These are phyloP conservation scores for Rhizopogon rudus DNA, from an alignment of 768 basidiomycete genomes.

Conservation along the genomic window DNA sequence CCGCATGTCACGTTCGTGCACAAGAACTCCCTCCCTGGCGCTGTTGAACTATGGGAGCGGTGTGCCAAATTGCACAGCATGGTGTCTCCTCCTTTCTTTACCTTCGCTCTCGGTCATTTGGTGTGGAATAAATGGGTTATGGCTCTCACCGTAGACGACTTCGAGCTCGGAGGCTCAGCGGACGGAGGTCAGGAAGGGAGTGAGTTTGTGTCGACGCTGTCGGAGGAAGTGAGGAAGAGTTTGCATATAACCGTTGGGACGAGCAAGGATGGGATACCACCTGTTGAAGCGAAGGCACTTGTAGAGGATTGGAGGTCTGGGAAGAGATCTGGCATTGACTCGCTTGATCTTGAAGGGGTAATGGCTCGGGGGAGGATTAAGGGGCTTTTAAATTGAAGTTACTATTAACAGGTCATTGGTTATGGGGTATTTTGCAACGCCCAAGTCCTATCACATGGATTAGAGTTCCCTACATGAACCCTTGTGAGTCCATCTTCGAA, in stretches of 20 bases:
- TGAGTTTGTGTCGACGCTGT: slow-evolving; percentile 44
- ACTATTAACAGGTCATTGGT: no score
- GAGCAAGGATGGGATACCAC: slow-evolving; percentile 36
- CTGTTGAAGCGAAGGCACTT: slow-evolving; percentile 68
- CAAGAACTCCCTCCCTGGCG: slow-evolving; percentile 36
- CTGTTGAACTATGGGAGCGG: slow-evolving; percentile 39
- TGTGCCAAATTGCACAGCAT: slow-evolving; percentile 13
- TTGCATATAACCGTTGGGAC: slow-evolving; percentile 93
- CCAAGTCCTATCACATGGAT: no score
- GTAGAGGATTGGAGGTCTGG: slow-evolving; percentile 51
- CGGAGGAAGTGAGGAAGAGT: slow-evolving; percentile 39
- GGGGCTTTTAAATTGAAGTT: slow-evolving; percentile 9
- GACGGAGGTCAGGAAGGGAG: slow-evolving; percentile 31
- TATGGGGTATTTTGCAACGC: no score
- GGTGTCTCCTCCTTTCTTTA: slow-evolving; percentile 47
- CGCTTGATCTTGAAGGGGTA: slow-evolving; percentile 25
- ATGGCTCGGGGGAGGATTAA: slow-evolving; percentile 26
- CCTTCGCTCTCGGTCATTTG: slow-evolving; percentile 53
- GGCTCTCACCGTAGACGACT: slow-evolving; percentile 66
- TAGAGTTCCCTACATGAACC: no score
- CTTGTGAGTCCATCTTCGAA: no score
- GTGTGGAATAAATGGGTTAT: slow-evolving; percentile 79
- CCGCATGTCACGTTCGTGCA: slow-evolving; percentile 93
- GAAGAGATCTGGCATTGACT: slow-evolving; percentile 20
- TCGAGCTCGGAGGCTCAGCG: slow-evolving; percentile 34